Evolutionary conservation across 441 rosid genomes (phyloP).

Genomic region (Pelargonium cotyledonis): DNA sequence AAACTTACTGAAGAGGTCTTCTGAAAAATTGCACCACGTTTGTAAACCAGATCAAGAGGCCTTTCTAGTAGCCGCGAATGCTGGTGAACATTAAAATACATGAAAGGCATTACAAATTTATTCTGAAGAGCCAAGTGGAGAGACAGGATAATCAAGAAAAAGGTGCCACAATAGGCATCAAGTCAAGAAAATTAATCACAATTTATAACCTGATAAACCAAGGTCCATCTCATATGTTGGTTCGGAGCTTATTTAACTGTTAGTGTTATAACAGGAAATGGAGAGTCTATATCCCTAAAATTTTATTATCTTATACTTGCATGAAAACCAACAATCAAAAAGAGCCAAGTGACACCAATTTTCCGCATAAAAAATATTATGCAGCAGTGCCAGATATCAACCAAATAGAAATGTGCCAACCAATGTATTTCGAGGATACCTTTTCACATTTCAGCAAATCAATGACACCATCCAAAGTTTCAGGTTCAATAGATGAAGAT

Average conservation of each 20-base stretch:
- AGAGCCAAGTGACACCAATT: constrained; percentile 2
- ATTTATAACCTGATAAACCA: background rate
- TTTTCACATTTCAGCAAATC: constrained; percentile 68
- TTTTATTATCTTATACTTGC: constrained; percentile 5
- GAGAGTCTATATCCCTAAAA: background rate
- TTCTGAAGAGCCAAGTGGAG: constrained; percentile 7
- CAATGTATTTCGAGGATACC: constrained; percentile 37
- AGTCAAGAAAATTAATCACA: background rate
- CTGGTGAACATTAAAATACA: constrained; percentile 35
- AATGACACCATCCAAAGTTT: constrained; percentile 54
- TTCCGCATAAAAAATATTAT: background rate
- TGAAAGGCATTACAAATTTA: background rate
- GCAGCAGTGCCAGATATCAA: constrained; percentile 12
- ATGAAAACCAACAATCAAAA: constrained; percentile 2
- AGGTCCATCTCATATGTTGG: background rate
- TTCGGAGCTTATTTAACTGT: constrained; percentile 2
- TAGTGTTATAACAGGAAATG: background rate
- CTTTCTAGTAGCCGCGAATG: constrained; percentile 74
- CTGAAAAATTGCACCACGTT: constrained; percentile 67
- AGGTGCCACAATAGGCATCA: constrained; percentile 2
- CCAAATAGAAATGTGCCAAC: constrained; percentile 7
- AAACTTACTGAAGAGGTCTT: constrained; percentile 68
- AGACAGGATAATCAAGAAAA: constrained; percentile 2
- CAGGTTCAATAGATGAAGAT: constrained; percentile 64
- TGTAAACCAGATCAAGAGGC: constrained; percentile 72